Conservation (phyloP, 805 yeast genomes). For the Lipomyces starkeyi region DNA sequence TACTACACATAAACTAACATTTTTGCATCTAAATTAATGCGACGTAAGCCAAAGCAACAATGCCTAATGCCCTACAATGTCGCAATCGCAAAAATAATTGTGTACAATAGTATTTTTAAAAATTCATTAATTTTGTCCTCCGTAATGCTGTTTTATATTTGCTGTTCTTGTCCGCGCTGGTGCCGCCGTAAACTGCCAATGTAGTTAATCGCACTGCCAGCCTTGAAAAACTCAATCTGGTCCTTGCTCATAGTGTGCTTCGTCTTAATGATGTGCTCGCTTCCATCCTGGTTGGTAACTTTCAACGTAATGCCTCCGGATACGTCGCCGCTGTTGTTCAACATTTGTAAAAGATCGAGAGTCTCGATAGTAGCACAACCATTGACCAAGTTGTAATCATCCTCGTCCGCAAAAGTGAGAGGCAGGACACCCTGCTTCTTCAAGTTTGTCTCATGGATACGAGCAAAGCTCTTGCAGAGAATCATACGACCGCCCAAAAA, state of each 20-base stretch:
- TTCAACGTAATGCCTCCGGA: slow-evolving; percentile 68
- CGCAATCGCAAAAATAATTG: not conserved
- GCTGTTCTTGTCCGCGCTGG: slow-evolving; percentile 8
- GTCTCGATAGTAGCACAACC: slow-evolving; percentile 90
- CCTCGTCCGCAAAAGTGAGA: slow-evolving; percentile 86
- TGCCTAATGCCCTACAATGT: not conserved
- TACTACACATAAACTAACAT: not conserved
- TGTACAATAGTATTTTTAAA: not conserved
- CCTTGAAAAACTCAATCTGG: slow-evolving; percentile 93
- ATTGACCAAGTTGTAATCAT: slow-evolving; percentile 91
- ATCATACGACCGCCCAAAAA: slow-evolving; percentile 98
- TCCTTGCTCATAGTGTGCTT: slow-evolving; percentile 97
- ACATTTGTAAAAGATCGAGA: slow-evolving; percentile 79
- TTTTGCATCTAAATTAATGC: not conserved
- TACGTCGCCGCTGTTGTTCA: slow-evolving; percentile 68
- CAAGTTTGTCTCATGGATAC: slow-evolving; percentile 99
- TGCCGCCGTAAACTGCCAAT: slow-evolving; percentile 60
- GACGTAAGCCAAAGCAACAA: not conserved
- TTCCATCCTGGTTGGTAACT: slow-evolving; percentile 76
- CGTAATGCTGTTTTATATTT: not conserved
- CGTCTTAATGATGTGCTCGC: slow-evolving; percentile 68
- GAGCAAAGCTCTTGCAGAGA: slow-evolving; percentile 96
- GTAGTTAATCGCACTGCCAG: slow-evolving; percentile 95
- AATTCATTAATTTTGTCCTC: not conserved
- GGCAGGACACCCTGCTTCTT: slow-evolving; percentile 99